A percentile compares a stretch with the other conserved stretches of the same genome.
Evolutionary conservation across 140 eudicot genomes (phyloP).

Genomic region (Stevia rebaudiana): DNA sequence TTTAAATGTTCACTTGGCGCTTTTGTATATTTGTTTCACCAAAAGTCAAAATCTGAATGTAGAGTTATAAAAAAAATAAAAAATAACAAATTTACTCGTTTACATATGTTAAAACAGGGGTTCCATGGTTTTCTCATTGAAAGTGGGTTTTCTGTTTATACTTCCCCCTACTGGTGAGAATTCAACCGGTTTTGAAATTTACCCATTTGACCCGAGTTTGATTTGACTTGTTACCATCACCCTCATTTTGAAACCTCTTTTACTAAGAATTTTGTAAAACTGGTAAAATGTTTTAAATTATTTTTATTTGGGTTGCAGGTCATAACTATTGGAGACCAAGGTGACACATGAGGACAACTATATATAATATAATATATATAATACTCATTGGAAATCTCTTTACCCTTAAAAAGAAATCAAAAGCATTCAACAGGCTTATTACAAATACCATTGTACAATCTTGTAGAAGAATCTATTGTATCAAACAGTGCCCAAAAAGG

Average conservation of each 20-base stretch:
- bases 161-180: too few relatives aligned
- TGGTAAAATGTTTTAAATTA: background rate
- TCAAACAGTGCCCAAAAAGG: slow-evolving; percentile 17
- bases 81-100: too few relatives aligned
- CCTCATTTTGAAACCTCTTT: background rate
- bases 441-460: slow-evolving; percentile 20
- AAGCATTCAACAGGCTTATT: background rate
- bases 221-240: background rate
- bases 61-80: too few relatives aligned
- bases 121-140: too few relatives aligned
- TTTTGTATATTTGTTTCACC: too few relatives aligned
- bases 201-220: background rate
- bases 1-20: too few relatives aligned
- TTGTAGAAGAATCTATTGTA: slow-evolving; percentile 23
- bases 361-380: slow-evolving; percentile 3
- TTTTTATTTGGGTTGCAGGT: slow-evolving; percentile 39
- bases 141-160: too few relatives aligned
- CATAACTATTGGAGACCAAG: slow-evolving; percentile 85
- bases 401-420: slow-evolving; percentile 11
- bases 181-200: background rate
- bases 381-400: slow-evolving; percentile 10
- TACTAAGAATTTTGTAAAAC: background rate
- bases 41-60: too few relatives aligned
- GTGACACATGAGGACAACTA: slow-evolving; percentile 34
- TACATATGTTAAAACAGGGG: too few relatives aligned